Evolutionary conservation across 352 stramenopile species (phyloP), one percentile per base, ranked within the genome.

Genomic region (Phytophthora litchii): DNA sequence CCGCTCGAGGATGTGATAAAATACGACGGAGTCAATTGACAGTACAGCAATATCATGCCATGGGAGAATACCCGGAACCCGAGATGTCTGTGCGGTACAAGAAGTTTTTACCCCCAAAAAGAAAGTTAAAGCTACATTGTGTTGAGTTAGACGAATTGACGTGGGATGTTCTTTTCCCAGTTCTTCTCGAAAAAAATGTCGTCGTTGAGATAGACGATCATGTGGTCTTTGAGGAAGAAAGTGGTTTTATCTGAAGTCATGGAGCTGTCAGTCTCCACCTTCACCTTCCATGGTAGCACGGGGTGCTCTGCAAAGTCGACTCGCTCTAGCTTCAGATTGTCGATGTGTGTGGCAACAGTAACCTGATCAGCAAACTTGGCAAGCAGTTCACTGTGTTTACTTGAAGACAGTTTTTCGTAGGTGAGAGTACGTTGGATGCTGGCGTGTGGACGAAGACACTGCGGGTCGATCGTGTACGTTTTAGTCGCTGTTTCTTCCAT

Each of bases 401-500:
- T 52, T 1, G 48, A 8, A 5, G 74, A 16, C 12, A 82, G 38
- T 40, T 82, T 76, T 29, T 81, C 69, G 45, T 79, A 81, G 45
- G 56, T 76, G 9, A 84, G 69, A 13, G 55, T 65, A 4, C 72
- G 60, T 25, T 69, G 67, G 41, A 84, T 81, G 25, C 48, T 67
- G 25, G 67, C 74, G 4, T 54, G 51, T 4, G 72, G 72, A n/a
- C 60, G 63, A 8, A 64, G 49, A 44, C 69, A 70, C 29, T 64
- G 56, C 3, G 59, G 31, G 21, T 84, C 72, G 23, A 80, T 72
- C 12, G 56, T 54, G 52, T 84, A 84, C 36, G 56, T 76, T 42
- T 84, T 81, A 25, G 58, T 49, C 1, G 60, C 74, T n/a, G 51
- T 75, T 45, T 84, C 72, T 9, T 81, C 72, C 65, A 81, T 81